These are phyloP conservation scores for Mycocentrospora acerina DNA, from an alignment of 2,329 filamentous ascomycete genomes.

Conservation along the genomic window DNA sequence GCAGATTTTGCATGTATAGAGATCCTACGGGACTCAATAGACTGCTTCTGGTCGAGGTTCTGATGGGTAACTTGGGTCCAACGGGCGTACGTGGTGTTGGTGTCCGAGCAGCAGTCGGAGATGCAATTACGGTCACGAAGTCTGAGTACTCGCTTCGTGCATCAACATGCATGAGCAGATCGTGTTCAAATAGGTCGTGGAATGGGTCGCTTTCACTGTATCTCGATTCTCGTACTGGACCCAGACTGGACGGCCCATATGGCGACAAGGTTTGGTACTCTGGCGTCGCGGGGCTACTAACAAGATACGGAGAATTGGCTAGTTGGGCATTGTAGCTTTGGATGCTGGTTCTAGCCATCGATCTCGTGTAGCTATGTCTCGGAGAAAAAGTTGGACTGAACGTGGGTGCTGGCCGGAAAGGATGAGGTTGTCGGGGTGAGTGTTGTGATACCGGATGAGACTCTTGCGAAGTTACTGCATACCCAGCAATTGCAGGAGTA, in stretches of 20 bases:
- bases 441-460: slow-evolving; percentile 1
- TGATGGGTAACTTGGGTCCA: slow-evolving; percentile 7
- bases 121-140: slow-evolving; percentile 29
- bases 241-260: slow-evolving; percentile 9
- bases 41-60: slow-evolving; percentile 5
- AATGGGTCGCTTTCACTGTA: slow-evolving; percentile 17
- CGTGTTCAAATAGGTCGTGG: slow-evolving; percentile 30
- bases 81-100: slow-evolving; percentile 20
- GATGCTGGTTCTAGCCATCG: slow-evolving; percentile 8
- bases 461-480: slow-evolving; percentile 8
- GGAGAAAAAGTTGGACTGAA: slow-evolving; percentile 12
- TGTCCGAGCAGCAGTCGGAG: slow-evolving; percentile 20
- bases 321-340: slow-evolving; percentile 21
- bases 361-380: slow-evolving; percentile 5
- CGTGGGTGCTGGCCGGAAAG: slow-evolving; percentile 8
- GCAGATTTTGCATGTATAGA: not conserved
- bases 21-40: slow-evolving; percentile 1
- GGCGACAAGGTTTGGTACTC: slow-evolving; percentile 27
- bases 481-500: slow-evolving; percentile 15
- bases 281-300: slow-evolving; percentile 15
- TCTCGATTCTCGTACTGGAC: too few relatives aligned
- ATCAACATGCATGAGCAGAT: slow-evolving; percentile 32
- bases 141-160: slow-evolving; percentile 30
- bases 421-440: not conserved
- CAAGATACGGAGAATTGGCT: slow-evolving; percentile 15